These are phyloP conservation scores for Lizonia empirigonia DNA, from an alignment of 2,329 filamentous ascomycete genomes.

Conservation along the genomic window DNA sequence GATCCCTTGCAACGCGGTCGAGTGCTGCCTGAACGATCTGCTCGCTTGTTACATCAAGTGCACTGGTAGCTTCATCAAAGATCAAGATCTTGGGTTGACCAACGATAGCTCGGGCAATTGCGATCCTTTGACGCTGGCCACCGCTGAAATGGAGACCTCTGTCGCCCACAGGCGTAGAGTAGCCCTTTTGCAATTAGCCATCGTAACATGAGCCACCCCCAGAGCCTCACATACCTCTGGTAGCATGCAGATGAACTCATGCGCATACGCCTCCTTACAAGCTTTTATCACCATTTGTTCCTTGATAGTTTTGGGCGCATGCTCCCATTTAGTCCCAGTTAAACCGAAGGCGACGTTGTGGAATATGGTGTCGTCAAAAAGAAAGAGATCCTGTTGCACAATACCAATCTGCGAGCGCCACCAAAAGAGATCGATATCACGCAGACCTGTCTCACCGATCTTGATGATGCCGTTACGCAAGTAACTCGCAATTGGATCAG, in stretches of 20 bases:
- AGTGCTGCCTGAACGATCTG: constrained; percentile 90
- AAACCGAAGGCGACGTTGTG: constrained; percentile 88
- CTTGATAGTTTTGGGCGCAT: constrained; percentile 57
- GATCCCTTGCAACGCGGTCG: constrained; percentile 77
- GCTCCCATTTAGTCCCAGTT: constrained; percentile 66
- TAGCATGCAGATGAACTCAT: constrained; percentile 80
- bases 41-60: constrained; percentile 90
- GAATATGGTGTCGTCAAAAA: constrained; percentile 86
- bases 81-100: constrained; percentile 87
- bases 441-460: constrained; percentile 62
- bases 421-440: constrained; percentile 82
- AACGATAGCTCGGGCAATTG: constrained; percentile 86
- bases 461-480: constrained; percentile 30
- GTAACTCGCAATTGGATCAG: constrained; percentile 21
- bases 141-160: constrained; percentile 88
- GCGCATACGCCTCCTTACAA: constrained; percentile 84
- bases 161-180: constrained; percentile 90
- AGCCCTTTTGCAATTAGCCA: constrained; percentile 56
- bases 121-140: constrained; percentile 93
- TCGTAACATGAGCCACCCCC: too few species aligned
- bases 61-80: constrained; percentile 91
- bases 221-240: constrained; percentile 47
- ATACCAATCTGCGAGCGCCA: constrained; percentile 87
- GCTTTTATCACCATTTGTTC: constrained; percentile 64
- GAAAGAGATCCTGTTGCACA: constrained; percentile 87